phyloP scores from a whole-genome alignment of 73 alveolate species.

The Paramecium sexaurelia region DNA sequence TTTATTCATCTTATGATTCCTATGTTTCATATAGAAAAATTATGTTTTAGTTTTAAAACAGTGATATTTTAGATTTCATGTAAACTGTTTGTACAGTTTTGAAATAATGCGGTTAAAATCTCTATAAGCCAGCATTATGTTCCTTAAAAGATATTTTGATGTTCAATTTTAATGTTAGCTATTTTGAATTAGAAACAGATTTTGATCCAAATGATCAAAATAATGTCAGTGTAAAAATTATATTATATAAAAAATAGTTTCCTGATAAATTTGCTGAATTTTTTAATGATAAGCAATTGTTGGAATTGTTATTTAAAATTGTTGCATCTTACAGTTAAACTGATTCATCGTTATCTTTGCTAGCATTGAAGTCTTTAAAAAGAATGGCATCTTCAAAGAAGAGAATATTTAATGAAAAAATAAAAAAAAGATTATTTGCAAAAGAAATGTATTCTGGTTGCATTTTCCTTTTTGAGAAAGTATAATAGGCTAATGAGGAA shows the following conservation, averaged over 20 bases:
- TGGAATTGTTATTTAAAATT: background rate
- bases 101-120: background rate
- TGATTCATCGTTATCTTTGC: background rate
- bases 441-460: slow-evolving; percentile 24
- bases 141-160: background rate
- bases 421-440: slow-evolving; percentile 35
- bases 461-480: background rate
- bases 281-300: background rate
- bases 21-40: slow-evolving; percentile 53
- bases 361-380: background rate
- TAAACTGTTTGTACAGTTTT: background rate
- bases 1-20: slow-evolving; percentile 5
- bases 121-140: background rate
- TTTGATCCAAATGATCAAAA: slow-evolving; percentile 49
- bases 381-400: slow-evolving; percentile 28
- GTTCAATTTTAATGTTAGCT: slow-evolving; percentile 42
- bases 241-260: background rate
- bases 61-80: slow-evolving; percentile 7
- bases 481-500: background rate
- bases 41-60: background rate
- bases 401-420: background rate
- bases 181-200: slow-evolving; percentile 42
- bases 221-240: background rate
- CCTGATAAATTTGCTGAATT: slow-evolving; percentile 36
- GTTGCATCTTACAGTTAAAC: background rate